phyloP scores from a whole-genome alignment of 805 yeast genomes.

The Yarrowia porcina region DNA sequence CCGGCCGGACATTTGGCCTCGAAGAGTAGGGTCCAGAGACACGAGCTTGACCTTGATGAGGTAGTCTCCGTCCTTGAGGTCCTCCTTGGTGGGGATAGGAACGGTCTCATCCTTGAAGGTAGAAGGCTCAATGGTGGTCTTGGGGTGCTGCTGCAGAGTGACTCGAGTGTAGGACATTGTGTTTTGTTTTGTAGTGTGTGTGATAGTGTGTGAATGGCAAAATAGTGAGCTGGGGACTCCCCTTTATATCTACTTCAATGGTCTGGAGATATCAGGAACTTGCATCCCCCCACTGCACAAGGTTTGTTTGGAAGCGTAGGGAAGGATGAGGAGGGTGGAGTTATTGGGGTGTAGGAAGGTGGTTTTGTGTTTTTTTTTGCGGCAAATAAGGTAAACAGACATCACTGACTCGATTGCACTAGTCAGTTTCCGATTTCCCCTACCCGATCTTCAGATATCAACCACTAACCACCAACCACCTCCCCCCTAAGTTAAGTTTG shows the following conservation, averaged over 20 bases:
- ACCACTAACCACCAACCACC: too few species aligned
- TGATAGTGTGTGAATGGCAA: neutral
- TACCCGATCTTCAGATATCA: too few species aligned
- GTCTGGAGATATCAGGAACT: neutral
- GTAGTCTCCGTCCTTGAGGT: conserved; percentile 2
- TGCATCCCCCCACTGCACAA: neutral
- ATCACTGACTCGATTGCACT: neutral
- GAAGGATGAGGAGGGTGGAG: neutral
- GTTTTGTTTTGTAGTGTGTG: neutral
- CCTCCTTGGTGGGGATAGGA: conserved; percentile 14
- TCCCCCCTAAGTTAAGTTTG: neutral
- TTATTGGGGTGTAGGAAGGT: neutral
- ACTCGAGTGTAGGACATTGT: conserved; percentile 21
- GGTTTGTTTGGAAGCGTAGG: neutral
- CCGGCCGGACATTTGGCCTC: conserved; percentile 26
- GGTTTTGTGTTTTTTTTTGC: too few species aligned
- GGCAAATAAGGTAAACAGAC: too few species aligned
- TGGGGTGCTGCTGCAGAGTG: conserved; percentile 1
- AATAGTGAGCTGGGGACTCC: too few species aligned
- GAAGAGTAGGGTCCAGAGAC: conserved; percentile 27
- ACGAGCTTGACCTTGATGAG: conserved; percentile 23
- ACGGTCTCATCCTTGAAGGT: conserved; percentile 17
- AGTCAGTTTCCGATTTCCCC: too few species aligned
- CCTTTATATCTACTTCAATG: neutral
- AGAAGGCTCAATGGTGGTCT: neutral